phyloP scores from a whole-genome alignment of 331 rosid genomes.

The Cydonia oblonga region DNA sequence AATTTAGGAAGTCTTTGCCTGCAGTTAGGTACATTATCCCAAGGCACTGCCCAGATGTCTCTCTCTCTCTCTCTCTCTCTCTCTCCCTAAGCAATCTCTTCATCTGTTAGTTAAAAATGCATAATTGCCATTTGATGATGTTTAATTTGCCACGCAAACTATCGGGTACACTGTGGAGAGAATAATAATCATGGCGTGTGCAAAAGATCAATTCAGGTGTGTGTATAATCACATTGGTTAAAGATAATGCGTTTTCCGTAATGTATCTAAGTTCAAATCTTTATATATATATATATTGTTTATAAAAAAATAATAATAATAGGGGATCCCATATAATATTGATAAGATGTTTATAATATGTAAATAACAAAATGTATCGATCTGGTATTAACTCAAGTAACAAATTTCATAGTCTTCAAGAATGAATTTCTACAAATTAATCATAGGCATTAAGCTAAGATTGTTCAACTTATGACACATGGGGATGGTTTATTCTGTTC shows the following conservation, averaged over 20 bases:
- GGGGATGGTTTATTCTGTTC: too few relatives aligned
- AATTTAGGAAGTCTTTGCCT: neutral
- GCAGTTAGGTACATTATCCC: too few relatives aligned
- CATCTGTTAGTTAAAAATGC: neutral
- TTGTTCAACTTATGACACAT: neutral
- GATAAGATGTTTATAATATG: too few relatives aligned
- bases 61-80: neutral
- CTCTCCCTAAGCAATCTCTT: neutral
- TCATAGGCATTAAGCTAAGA: neutral
- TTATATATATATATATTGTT: too few relatives aligned
- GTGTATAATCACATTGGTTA: too few relatives aligned
- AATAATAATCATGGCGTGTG: neutral
- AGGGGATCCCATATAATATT: neutral
- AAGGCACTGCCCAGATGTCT: neutral
- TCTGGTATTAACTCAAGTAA: too few relatives aligned
- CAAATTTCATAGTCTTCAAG: neutral
- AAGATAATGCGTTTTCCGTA: too few relatives aligned
- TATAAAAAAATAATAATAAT: too few relatives aligned
- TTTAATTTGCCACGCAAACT: conserved; percentile 4
- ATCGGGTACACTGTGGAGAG: neutral
- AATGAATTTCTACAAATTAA: neutral
- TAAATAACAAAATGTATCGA: too few relatives aligned
- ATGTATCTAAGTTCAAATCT: neutral
- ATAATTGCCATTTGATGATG: conserved; percentile 16
- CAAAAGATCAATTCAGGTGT: neutral